Conservation (phyloP, 208 protist genomes). For the Leishmania guyanensis region DNA sequence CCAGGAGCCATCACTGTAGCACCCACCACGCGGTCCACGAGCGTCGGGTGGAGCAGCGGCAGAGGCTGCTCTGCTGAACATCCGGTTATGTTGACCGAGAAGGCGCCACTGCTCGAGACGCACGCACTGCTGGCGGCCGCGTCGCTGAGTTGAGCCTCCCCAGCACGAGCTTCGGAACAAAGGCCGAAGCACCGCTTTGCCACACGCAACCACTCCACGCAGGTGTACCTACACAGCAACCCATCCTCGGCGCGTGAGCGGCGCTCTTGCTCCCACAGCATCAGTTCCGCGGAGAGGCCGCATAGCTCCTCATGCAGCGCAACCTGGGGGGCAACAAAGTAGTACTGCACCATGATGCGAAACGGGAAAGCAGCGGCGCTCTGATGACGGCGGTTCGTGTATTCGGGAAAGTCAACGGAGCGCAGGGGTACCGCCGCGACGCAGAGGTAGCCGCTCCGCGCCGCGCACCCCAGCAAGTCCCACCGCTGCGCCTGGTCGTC, state of each 20-base stretch:
- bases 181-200: neutral
- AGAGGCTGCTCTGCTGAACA: constrained; percentile 8
- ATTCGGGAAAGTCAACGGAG: constrained; percentile 42
- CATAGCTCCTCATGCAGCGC: constrained; percentile 7
- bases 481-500: constrained; percentile 58
- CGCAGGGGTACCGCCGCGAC: constrained; percentile 51
- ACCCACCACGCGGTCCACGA: constrained; percentile 12
- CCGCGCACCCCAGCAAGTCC: constrained; percentile 44
- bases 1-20: neutral
- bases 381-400: constrained; percentile 55
- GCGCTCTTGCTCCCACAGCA: constrained; percentile 3
- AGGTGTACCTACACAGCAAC: constrained; percentile 6
- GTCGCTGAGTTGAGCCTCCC: neutral
- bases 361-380: constrained; percentile 60
- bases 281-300: constrained; percentile 17
- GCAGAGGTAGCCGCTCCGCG: constrained; percentile 44
- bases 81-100: neutral
- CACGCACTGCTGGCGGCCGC: neutral
- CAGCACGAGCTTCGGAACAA: no score
- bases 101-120: neutral
- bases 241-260: neutral
- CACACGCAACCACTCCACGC: constrained; percentile 11
- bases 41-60: constrained; percentile 33
- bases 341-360: constrained; percentile 61
- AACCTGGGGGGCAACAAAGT: constrained; percentile 32